Base-by-base conservation (phyloP, 2,329 filamentous ascomycete species). In the Arthrocladium fulminans region DNA sequence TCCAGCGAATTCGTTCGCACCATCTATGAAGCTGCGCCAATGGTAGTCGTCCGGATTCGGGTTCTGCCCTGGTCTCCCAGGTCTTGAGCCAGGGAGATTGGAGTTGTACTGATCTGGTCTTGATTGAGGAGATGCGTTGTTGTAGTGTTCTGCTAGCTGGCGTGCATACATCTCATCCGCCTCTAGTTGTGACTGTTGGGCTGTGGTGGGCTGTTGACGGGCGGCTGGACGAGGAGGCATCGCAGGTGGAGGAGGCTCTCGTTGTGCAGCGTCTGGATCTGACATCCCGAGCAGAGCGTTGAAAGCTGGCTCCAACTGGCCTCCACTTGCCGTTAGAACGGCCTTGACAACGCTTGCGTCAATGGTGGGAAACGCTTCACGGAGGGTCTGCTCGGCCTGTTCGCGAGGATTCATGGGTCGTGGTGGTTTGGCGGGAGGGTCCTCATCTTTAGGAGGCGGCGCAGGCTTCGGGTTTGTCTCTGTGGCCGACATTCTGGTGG, bases 81-180 rank as follows among this genome's bases (percentile, higher is more conserved):
- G 23, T 60, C 60, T 37, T 58, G 63, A 45, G 4, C 56, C 52
- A 40, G 37, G 46, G 7, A 59, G 49, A 32, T 53, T 62, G 51
- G 54, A 63, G 58, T 57, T 64, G 59, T 50, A 60, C 59, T 51
- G 53, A 42, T 54, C 50, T 34, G 59, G 62, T 40, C 62, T 64
- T 32, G 49, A 43, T 29, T 46, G 46, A 20, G 23, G 20, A 17
- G 25, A 30, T 51, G 59, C 59, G 22, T 65, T 65, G 49, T 87
- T 81, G 68, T 89, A 97, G 59, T 96, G 88, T 66, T 96, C 84
- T 1, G 90, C 89, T 25, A 98, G 79, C 67, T 94, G 89, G 53
- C 92, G 84, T 27, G 90, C 90, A 67, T 94, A 95, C 57, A 84
- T 73, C 66, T 96, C 90, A 66, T 97, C 90, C 29, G 87, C 82